These are phyloP conservation scores for Vitis riparia DNA, from an alignment of 164 flowering plant species.

Conservation along the genomic window DNA sequence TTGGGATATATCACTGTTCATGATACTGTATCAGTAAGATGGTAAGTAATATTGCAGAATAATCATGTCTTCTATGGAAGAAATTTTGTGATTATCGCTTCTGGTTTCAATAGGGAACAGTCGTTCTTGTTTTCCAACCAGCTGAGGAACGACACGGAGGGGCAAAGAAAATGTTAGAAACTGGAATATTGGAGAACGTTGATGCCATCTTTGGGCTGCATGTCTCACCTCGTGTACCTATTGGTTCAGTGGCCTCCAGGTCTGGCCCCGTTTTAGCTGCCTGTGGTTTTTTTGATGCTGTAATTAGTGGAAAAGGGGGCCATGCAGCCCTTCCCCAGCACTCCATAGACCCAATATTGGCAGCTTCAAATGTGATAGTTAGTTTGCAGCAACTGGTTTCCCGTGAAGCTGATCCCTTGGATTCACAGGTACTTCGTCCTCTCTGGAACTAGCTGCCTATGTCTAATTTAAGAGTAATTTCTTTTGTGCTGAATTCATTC, in stretches of 20 bases:
- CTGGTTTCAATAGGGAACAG: conserved; percentile 40
- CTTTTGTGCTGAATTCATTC: background rate
- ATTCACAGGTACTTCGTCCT: conserved; percentile 39
- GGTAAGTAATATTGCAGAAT: background rate
- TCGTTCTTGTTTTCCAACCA: conserved; percentile 52
- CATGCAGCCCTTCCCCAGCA: conserved; percentile 58
- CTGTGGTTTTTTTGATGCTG: conserved; percentile 49
- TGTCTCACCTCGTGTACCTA: conserved; percentile 14
- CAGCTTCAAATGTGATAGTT: conserved; percentile 46
- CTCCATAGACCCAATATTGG: conserved; percentile 50
- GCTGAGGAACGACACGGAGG: conserved; percentile 58
- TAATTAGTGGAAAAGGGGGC: conserved; percentile 53
- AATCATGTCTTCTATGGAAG: background rate
- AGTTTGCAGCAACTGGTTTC: conserved; percentile 52
- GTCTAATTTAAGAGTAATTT: background rate
- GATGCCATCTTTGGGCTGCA: conserved; percentile 51
- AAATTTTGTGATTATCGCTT: background rate
- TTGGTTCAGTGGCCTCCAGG: conserved; percentile 37
- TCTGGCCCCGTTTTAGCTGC: conserved; percentile 50
- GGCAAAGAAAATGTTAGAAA: conserved; percentile 46
- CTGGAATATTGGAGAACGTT: conserved; percentile 37
- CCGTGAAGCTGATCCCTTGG: conserved; percentile 57
- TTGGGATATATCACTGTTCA: background rate
- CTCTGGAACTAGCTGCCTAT: background rate
- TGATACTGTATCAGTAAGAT: background rate